A percentile compares a stretch with the other conserved stretches of the same genome.
Conservation (phyloP, 208 protist species). For the Phytomonas sp. region DNA sequence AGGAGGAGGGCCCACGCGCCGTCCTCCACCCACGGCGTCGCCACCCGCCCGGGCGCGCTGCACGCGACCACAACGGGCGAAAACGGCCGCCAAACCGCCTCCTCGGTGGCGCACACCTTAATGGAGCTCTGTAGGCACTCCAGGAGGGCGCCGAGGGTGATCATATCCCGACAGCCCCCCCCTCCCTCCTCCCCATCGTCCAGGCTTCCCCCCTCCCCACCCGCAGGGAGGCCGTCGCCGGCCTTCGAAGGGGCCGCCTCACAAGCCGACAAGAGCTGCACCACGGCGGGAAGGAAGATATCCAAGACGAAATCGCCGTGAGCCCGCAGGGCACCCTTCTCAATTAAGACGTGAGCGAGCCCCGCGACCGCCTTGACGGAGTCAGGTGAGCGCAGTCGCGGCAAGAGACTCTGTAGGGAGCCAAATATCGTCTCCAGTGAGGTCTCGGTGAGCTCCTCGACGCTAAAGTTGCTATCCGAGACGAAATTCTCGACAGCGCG, state of each 20-base stretch:
- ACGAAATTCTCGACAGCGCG: constrained; percentile 58
- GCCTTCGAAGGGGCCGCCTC: constrained; percentile 5
- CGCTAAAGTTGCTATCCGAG: constrained; percentile 41
- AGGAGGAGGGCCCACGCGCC: constrained; percentile 73
- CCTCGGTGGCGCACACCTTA: constrained; percentile 19
- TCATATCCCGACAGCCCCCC: constrained; percentile 16
- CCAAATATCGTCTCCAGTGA: constrained; percentile 35
- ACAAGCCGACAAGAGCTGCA: constrained; percentile 19
- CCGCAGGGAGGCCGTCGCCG: background rate
- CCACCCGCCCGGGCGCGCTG: constrained; percentile 21
- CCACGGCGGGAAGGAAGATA: constrained; percentile 34
- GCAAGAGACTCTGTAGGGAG: constrained; percentile 39
- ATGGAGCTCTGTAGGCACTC: constrained; percentile 46
- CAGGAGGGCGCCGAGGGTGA: constrained; percentile 39
- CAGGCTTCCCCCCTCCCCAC: background rate
- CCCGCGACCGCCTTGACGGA: constrained; percentile 36
- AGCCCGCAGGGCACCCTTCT: constrained; percentile 27
- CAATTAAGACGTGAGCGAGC: constrained; percentile 49
- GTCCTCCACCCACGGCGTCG: constrained; percentile 70
- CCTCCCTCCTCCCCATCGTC: constrained; percentile 20
- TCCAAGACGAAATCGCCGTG: constrained; percentile 41
- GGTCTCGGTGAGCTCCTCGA: constrained; percentile 33
- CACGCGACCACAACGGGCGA: constrained; percentile 40
- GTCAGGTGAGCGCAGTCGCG: constrained; percentile 25
- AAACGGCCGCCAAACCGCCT: constrained; percentile 42